Evolutionary conservation across 441 rosid species (phyloP).

Genomic region (Erodium trifolium): DNA sequence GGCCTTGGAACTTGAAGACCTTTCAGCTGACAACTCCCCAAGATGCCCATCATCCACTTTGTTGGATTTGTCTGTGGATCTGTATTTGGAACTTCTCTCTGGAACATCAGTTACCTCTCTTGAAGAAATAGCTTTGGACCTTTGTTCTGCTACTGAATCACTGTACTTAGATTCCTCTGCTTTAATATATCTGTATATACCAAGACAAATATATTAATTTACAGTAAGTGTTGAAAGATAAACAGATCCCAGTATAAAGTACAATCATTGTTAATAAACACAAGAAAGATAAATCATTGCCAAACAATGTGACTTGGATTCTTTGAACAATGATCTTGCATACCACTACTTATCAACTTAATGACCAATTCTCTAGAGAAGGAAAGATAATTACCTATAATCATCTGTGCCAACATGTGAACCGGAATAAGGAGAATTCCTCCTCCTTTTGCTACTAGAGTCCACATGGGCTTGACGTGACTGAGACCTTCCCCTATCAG

Average conservation of each 20-base stretch:
- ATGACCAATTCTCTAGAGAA: neutral
- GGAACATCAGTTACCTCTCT: conserved; percentile 43
- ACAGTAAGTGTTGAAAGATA: neutral
- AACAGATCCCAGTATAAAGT: neutral
- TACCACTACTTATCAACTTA: conserved; percentile 1
- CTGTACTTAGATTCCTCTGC: conserved; percentile 44
- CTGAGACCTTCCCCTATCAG: conserved; percentile 59
- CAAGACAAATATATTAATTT: conserved; percentile 1
- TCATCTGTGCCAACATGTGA: conserved; percentile 62
- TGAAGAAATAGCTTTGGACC: conserved; percentile 44
- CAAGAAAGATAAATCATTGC: neutral
- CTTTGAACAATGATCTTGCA: neutral
- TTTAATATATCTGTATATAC: conserved; percentile 39
- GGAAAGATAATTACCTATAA: conserved; percentile 40
- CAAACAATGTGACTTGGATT: neutral
- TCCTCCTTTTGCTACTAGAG: conserved; percentile 32
- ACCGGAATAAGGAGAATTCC: conserved; percentile 49
- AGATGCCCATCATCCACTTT: conserved; percentile 61
- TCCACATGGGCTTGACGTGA: conserved; percentile 47
- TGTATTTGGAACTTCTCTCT: conserved; percentile 56
- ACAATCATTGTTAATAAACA: neutral
- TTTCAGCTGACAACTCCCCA: conserved; percentile 59
- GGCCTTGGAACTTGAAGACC: conserved; percentile 67
- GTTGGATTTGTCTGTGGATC: conserved; percentile 44
- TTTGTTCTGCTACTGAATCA: conserved; percentile 39